Percentiles rank a stretch among this genome's conserved stretches.
These are phyloP conservation scores for Stipa capillata DNA, from an alignment of 176 grass and related monocot genomes.

Conservation along the genomic window DNA sequence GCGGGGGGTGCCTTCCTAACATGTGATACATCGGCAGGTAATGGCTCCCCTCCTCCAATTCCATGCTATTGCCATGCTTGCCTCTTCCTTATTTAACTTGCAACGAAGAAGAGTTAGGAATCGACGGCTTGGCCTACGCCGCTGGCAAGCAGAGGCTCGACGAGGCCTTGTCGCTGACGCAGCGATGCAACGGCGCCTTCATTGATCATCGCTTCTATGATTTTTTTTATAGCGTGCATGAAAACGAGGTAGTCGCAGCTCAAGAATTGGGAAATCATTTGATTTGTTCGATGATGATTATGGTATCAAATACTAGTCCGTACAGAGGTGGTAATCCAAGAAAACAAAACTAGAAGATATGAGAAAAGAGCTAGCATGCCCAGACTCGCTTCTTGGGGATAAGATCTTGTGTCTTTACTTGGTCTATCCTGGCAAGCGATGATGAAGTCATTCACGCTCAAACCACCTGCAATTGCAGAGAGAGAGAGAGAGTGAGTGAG, in stretches of 20 bases:
- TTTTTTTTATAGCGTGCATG: too few relatives aligned
- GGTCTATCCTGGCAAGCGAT: slow-evolving; percentile 47
- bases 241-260: too few relatives aligned
- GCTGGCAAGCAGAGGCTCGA: neutral
- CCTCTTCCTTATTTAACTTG: neutral
- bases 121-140: neutral
- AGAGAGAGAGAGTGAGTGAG: too few relatives aligned
- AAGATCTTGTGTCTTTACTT: slow-evolving; percentile 48
- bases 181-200: neutral
- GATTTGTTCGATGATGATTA: neutral
- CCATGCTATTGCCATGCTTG: neutral
- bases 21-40: too few relatives aligned
- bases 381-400: slow-evolving; percentile 58
- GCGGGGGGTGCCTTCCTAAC: too few relatives aligned
- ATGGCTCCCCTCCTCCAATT: too few relatives aligned
- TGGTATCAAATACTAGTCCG: neutral
- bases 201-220: too few relatives aligned
- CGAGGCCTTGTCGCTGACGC: neutral
- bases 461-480: slow-evolving; percentile 7
- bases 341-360: neutral
- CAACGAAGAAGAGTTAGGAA: neutral
- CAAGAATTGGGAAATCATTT: neutral
- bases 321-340: neutral
- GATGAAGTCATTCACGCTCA: slow-evolving; percentile 55
- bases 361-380: slow-evolving; percentile 6